phyloP scores from a whole-genome alignment of 202 grass and related monocot genomes.

The Eragrostis tef region DNA sequence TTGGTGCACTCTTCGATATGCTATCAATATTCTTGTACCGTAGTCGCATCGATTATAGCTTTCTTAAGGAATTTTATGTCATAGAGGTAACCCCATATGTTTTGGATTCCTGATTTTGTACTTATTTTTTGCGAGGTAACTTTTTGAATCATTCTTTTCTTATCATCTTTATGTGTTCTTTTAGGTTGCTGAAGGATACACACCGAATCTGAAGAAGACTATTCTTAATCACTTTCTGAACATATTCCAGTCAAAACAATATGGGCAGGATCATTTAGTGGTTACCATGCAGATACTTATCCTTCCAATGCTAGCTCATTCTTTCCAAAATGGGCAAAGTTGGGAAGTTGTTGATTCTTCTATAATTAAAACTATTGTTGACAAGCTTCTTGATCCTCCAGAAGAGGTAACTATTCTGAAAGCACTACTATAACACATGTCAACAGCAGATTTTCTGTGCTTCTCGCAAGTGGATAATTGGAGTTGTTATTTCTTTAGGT shows the following conservation, averaged over 20 bases:
- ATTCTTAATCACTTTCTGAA: slow-evolving; percentile 91
- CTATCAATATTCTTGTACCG: slow-evolving; percentile 97
- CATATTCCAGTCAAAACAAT: slow-evolving; percentile 95
- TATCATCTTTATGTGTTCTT: slow-evolving; percentile 31
- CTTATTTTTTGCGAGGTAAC: not conserved
- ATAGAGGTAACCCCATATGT: slow-evolving; percentile 68
- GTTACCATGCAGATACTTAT: slow-evolving; percentile 99
- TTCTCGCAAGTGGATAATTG: not conserved
- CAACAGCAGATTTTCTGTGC: not conserved
- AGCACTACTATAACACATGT: slow-evolving; percentile 12
- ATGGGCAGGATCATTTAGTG: slow-evolving; percentile 98
- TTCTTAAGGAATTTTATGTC: slow-evolving; percentile 97
- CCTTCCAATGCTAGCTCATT: slow-evolving; percentile 97
- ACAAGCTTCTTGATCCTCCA: slow-evolving; percentile 97
- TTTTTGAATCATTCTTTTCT: slow-evolving; percentile 39
- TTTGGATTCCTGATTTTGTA: not conserved
- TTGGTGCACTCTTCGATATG: slow-evolving; percentile 98
- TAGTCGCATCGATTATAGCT: slow-evolving; percentile 95
- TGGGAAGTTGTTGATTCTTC: slow-evolving; percentile 94
- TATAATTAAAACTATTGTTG: slow-evolving; percentile 94
- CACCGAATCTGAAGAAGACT: slow-evolving; percentile 85
- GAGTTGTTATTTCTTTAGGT: slow-evolving; percentile 62
- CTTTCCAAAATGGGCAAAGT: slow-evolving; percentile 95
- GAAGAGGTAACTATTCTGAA: slow-evolving; percentile 76
- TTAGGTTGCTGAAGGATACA: slow-evolving; percentile 95